These are phyloP conservation scores for Flaveria sonorensis DNA, from an alignment of 129 eudicot species.

Conservation along the genomic window DNA sequence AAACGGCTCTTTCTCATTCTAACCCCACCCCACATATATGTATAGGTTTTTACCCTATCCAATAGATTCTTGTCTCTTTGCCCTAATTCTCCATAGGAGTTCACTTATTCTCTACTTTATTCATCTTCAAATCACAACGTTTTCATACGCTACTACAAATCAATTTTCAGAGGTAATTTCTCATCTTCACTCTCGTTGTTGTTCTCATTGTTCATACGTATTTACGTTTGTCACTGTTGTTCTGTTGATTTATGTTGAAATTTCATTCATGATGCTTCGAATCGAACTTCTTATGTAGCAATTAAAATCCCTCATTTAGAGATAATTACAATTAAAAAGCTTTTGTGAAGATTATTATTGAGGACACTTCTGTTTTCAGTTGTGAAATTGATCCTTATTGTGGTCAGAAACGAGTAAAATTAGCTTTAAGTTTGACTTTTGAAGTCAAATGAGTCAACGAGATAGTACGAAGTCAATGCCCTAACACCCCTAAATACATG, in stretches of 20 bases:
- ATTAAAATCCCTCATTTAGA: neutral
- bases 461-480: neutral
- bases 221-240: neutral
- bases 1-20: too few species aligned
- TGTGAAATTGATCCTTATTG: slow-evolving; percentile 12
- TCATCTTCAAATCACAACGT: neutral
- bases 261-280: slow-evolving; percentile 10
- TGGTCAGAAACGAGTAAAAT: neutral
- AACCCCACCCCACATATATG: too few species aligned
- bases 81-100: slow-evolving; percentile 4
- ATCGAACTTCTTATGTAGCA: neutral
- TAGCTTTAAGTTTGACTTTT: slow-evolving; percentile 13
- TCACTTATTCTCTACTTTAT: neutral
- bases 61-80: neutral
- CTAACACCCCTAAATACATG: neutral
- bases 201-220: slow-evolving; percentile 4
- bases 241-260: neutral
- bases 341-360: neutral
- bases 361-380: neutral
- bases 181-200: neutral
- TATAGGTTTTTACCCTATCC: neutral
- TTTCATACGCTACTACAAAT: neutral
- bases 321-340: neutral
- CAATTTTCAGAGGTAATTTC: slow-evolving; percentile 14
- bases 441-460: neutral